Conservation (phyloP, 805 yeast genomes). For the Pichia scutulata region DNA sequence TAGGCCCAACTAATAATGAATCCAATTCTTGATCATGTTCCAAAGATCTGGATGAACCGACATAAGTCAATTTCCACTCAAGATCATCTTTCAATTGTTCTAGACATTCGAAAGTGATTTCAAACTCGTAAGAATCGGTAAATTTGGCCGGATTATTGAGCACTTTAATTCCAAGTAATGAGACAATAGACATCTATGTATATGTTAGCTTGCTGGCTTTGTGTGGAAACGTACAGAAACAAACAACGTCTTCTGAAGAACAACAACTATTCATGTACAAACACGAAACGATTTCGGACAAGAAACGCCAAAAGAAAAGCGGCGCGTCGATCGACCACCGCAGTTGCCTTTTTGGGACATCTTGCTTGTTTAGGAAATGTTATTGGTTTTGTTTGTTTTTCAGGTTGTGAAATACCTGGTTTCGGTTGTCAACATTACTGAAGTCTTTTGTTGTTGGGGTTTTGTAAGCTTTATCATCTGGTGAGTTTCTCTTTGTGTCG, state of each 20-base stretch:
- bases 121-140: conserved; percentile 90
- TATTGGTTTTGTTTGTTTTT: not conserved
- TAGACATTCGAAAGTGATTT: conserved; percentile 93
- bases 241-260: not conserved
- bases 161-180: conserved; percentile 84
- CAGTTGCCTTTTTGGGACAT: not conserved
- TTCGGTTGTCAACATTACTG: no score
- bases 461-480: no score
- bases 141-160: conserved; percentile 92
- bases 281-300: not conserved
- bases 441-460: no score
- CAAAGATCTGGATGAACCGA: conserved; percentile 87
- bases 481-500: no score
- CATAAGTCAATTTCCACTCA: conserved; percentile 96
- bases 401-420: not conserved
- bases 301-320: not conserved
- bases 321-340: not conserved
- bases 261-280: not conserved
- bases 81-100: conserved; percentile 88
- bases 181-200: conserved; percentile 85
- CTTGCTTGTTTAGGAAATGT: not conserved
- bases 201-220: not conserved
- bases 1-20: conserved; percentile 96
- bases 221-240: not conserved
- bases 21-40: conserved; percentile 97